These are phyloP conservation scores for Fusarium oxysporum DNA, from an alignment of 2,329 filamentous ascomycete species.

Conservation along the genomic window DNA sequence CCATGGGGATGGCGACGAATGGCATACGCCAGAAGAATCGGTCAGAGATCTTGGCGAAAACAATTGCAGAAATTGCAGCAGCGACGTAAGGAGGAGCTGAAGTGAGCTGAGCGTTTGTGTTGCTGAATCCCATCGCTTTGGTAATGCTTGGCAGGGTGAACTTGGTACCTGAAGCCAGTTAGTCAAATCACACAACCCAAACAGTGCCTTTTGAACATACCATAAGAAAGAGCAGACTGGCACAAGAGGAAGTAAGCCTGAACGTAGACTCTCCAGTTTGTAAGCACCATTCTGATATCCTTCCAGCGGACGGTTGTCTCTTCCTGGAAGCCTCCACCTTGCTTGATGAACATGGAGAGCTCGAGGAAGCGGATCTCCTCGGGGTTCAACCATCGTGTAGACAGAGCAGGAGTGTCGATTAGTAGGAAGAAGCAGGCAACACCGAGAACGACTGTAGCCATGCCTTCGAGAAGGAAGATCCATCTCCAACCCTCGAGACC, in stretches of 20 bases:
- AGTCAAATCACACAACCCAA: neutral
- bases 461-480: slow-evolving; percentile 45
- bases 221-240: slow-evolving; percentile 44
- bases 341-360: slow-evolving; percentile 49
- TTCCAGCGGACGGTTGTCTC: slow-evolving; percentile 36
- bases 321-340: slow-evolving; percentile 45
- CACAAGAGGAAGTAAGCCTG: slow-evolving; percentile 47
- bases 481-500: slow-evolving; percentile 51
- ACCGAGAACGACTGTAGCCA: slow-evolving; percentile 52
- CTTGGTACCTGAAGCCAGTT: slow-evolving; percentile 32
- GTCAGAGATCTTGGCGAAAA: slow-evolving; percentile 74
- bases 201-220: slow-evolving; percentile 1
- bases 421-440: slow-evolving; percentile 58
- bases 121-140: slow-evolving; percentile 43
- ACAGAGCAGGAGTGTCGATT: slow-evolving; percentile 54
- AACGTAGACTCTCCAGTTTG: slow-evolving; percentile 48
- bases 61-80: slow-evolving; percentile 71
- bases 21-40: slow-evolving; percentile 58
- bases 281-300: slow-evolving; percentile 44
- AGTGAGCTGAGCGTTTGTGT: slow-evolving; percentile 52
- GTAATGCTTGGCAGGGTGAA: slow-evolving; percentile 44
- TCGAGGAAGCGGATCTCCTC: slow-evolving; percentile 45
- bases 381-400: slow-evolving; percentile 48
- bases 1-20: slow-evolving; percentile 38
- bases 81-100: slow-evolving; percentile 70